Percentiles rank a stretch among this genome's conserved stretches.
Evolutionary conservation across 2,329 filamentous ascomycete species (phyloP).

Genomic region (Fusarium sp.): DNA sequence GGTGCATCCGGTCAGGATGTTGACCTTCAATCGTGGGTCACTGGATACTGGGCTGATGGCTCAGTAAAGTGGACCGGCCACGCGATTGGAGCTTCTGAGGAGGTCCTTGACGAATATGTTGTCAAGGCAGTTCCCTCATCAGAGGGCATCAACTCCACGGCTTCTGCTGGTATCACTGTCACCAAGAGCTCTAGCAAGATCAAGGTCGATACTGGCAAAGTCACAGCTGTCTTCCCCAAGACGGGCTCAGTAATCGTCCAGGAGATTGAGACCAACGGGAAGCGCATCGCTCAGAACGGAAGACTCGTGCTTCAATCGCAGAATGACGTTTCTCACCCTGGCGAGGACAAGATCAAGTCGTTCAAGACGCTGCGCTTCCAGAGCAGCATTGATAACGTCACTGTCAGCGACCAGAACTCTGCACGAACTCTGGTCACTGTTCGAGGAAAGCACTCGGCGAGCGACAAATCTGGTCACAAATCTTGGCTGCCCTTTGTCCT

Average conservation of each 20-base stretch:
- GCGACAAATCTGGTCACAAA: conserved; percentile 43
- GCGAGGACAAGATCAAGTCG: conserved; percentile 30
- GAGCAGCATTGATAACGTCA: conserved; percentile 61
- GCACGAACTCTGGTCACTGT: conserved; percentile 56
- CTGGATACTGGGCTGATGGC: conserved; percentile 67
- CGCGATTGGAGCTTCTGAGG: conserved; percentile 57
- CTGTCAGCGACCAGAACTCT: conserved; percentile 53
- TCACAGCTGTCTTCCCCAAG: conserved; percentile 54
- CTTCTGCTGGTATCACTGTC: conserved; percentile 9
- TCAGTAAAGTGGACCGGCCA: conserved; percentile 71
- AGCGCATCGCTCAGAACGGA: conserved; percentile 56
- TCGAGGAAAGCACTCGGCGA: conserved; percentile 49
- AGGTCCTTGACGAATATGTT: conserved; percentile 53
- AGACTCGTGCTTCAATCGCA: conserved; percentile 64
- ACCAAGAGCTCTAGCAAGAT: conserved; percentile 43
- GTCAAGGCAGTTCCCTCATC: conserved; percentile 28
- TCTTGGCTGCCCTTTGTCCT: conserved; percentile 61
- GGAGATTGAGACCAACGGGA: conserved; percentile 53
- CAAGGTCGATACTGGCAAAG: conserved; percentile 55
- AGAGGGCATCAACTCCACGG: conserved; percentile 23
- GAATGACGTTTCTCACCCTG: conserved; percentile 52
- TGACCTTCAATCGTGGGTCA: conserved; percentile 61
- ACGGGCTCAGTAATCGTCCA: conserved; percentile 52
- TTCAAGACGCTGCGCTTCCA: conserved; percentile 56
- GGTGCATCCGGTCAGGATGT: conserved; percentile 31